Evolutionary conservation across 495 filamentous ascomycete genomes (phyloP), one percentile per base, ranked within the genome.

Genomic region (Amphirosellinia nigrospora): DNA sequence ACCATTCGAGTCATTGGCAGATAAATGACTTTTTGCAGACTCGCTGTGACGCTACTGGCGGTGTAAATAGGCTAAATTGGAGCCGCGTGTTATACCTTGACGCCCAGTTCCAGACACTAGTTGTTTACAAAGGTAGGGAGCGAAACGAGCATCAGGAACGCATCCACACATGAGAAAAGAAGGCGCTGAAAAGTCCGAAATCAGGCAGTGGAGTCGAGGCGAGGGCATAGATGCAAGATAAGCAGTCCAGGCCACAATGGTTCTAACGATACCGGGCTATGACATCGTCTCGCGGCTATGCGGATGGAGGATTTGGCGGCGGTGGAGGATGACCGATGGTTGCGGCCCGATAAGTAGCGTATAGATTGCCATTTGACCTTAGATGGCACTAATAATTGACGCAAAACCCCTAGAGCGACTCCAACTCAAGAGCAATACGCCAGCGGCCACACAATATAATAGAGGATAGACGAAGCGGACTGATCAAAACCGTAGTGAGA

Each of bases 341-440:
- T 38, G 62, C 69, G 69, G 69, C 62, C 69, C 69, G 69, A 71
- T 71, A 71, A 56, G 61, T 71, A 8, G 62, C 48, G 53, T 66
- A 55, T 56, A 58, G 45, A 59, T 46, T 70, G 68, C 55, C 41
- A 36, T 41, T 64, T 34, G 45, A 46, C 48, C 60, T 38, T 64
- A 60, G 39, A 48, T 28, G 55, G 60, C 52, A 38, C 53, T 38
- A 30, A 39, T 46, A 43, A 45, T 60, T 48, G 56, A 46, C 43
- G 66, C n/a, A 60, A 34, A 67, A 52, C 58, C 28, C 48, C 46
- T 21, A 15, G 45, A 36, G n/a, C n/a, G 45, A 50, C 45, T 9
- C 62, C 43, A 65, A 52, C 62, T 38, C 13, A 38, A 38, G 23
- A 63, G 21, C 36, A 28, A 21, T 43, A 50, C 23, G 19, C 16